A percentile compares a stretch with the other conserved stretches of the same genome.
phyloP scores from a whole-genome alignment of 148 eudicot species.

The Beta vulgaris region DNA sequence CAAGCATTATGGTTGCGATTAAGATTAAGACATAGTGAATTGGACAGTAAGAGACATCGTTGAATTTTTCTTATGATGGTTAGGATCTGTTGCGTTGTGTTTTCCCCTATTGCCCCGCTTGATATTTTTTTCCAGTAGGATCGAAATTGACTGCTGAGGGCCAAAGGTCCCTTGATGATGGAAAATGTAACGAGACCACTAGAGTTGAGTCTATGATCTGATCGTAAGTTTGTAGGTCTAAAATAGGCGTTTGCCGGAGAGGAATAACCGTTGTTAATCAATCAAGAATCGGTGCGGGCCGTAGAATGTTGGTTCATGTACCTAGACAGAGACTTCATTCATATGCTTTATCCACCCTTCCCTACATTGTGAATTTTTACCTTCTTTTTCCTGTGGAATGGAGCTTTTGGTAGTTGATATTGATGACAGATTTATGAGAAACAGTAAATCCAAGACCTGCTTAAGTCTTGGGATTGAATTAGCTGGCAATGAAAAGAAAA shows the following conservation, averaged over 20 bases:
- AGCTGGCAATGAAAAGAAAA: constrained; percentile 21
- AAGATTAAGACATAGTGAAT: neutral
- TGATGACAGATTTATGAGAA: neutral
- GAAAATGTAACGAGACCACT: neutral
- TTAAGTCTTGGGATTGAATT: constrained; percentile 1
- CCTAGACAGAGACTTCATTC: neutral
- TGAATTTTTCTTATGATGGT: neutral
- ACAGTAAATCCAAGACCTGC: neutral
- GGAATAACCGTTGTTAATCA: neutral
- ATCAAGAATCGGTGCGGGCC: neutral
- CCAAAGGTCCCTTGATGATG: neutral
- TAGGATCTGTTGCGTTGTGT: neutral
- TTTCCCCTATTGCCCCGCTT: neutral
- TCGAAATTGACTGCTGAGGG: neutral
- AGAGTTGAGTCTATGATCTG: no score
- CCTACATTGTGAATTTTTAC: constrained; percentile 12
- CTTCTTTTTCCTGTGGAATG: neutral
- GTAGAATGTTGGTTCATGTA: constrained; percentile 6
- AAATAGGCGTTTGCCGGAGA: neutral
- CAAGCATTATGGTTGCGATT: neutral
- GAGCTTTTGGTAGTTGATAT: neutral
- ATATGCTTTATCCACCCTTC: neutral
- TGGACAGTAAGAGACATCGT: neutral
- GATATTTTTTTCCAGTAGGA: neutral
- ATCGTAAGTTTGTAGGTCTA: no score